A percentile compares a stretch with the other conserved stretches of the same genome.
Evolutionary conservation across 352 stramenopile species (phyloP).

Genomic region (Globisporangium solare): DNA sequence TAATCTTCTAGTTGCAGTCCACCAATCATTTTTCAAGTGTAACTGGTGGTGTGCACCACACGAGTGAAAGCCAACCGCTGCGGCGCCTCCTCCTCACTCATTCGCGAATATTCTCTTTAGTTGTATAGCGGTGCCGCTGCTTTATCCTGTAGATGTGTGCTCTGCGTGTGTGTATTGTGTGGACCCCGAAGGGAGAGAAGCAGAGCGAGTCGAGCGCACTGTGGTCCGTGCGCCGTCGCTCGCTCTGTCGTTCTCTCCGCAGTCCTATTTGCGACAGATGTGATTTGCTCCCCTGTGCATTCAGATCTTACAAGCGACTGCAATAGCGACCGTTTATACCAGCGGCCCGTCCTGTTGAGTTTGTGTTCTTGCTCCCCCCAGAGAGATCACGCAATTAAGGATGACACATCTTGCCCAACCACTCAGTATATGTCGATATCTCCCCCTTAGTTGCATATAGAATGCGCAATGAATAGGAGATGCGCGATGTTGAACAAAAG

Average conservation of each 20-base stretch:
- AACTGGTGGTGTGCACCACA: constrained; percentile 2
- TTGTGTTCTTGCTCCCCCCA: constrained; percentile 62
- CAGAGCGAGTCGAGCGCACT: background rate
- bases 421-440: too few species aligned
- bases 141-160: background rate
- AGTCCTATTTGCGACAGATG: constrained; percentile 87
- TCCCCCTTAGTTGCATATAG: too few species aligned
- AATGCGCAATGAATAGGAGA: too few species aligned
- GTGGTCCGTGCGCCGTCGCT: constrained; percentile 7
- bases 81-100: background rate
- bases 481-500: too few species aligned
- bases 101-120: background rate
- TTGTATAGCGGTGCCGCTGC: background rate
- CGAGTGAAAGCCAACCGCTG: background rate
- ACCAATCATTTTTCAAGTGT: constrained; percentile 16
- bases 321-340: constrained; percentile 83
- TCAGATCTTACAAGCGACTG: constrained; percentile 84
- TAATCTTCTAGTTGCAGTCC: background rate
- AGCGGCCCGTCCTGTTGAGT: constrained; percentile 83
- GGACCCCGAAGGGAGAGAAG: background rate
- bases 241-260: constrained; percentile 17
- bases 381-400: constrained; percentile 77
- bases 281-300: constrained; percentile 41
- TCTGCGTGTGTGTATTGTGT: constrained; percentile 4
- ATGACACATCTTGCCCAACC: constrained; percentile 40